Percentiles rank a stretch among this genome's conserved stretches.
These are phyloP conservation scores for Jatropha podagrica DNA, from an alignment of 441 rosid genomes.

Conservation along the genomic window DNA sequence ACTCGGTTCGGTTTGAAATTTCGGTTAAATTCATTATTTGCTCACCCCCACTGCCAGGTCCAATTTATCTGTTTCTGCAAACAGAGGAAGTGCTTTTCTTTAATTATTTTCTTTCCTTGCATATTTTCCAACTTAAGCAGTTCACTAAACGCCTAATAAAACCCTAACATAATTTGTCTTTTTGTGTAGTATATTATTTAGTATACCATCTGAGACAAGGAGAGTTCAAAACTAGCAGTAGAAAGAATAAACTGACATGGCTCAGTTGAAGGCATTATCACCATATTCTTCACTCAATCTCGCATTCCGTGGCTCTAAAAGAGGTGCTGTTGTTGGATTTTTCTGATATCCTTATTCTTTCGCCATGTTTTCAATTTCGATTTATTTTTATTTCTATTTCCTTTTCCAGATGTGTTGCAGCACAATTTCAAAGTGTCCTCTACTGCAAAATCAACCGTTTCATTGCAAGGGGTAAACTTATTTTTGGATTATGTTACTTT, in stretches of 20 bases:
- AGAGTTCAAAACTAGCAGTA: neutral
- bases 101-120: no score
- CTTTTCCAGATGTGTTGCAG: neutral
- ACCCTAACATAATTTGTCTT: no score
- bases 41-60: no score
- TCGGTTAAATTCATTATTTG: no score
- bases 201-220: no score
- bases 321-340: conserved; percentile 4
- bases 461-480: neutral
- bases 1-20: no score
- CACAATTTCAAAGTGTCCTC: neutral
- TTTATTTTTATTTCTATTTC: neutral
- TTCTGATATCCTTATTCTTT: neutral
- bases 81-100: no score
- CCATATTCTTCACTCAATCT: conserved; percentile 7
- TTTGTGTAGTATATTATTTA: no score
- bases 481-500: neutral
- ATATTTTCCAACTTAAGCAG: no score
- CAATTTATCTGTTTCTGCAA: no score
- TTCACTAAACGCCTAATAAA: no score
- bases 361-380: neutral
- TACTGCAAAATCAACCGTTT: neutral
- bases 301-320: neutral
- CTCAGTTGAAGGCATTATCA: conserved; percentile 6
- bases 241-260: neutral